Percentiles rank a stretch among this genome's conserved stretches.
Evolutionary conservation across 2,329 filamentous ascomycete species (phyloP).

Genomic region (Ophiocordyceps sinensis): DNA sequence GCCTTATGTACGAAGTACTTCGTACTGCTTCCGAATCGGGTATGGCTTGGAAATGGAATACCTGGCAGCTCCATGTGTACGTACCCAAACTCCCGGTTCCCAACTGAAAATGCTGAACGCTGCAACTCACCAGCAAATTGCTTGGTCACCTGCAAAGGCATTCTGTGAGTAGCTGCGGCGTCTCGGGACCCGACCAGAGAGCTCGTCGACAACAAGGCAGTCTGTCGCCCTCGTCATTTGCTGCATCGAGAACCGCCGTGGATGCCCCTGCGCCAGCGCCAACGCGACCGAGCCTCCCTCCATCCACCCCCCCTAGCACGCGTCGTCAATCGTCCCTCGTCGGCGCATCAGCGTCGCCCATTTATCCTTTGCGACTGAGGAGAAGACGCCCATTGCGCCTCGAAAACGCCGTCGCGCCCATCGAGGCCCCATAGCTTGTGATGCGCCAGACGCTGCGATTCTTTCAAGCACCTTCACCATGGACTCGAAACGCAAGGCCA

Average conservation of each 20-base stretch:
- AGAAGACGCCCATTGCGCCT: slow-evolving; percentile 11
- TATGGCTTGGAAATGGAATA: slow-evolving; percentile 3
- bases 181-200: neutral
- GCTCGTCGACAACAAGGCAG: neutral
- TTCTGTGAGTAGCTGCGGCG: neutral
- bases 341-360: neutral
- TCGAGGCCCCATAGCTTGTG: slow-evolving; percentile 6
- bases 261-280: neutral
- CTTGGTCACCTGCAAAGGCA: neutral
- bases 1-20: no score
- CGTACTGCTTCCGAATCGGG: neutral
- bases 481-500: slow-evolving; percentile 44
- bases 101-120: slow-evolving; percentile 4
- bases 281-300: slow-evolving; percentile 1
- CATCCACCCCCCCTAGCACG: neutral
- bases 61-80: slow-evolving; percentile 10
- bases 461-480: slow-evolving; percentile 19
- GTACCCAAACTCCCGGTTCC: slow-evolving; percentile 6
- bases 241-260: neutral
- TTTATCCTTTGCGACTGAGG: slow-evolving; percentile 2
- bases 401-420: slow-evolving; percentile 5
- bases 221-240: neutral
- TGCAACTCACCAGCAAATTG: slow-evolving; percentile 1
- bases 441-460: slow-evolving; percentile 14
- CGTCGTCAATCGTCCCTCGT: slow-evolving; percentile 1